Evolutionary conservation across 345 rosid species (phyloP), one percentile per base, ranked within the genome.

Genomic region (Acer campestre): DNA sequence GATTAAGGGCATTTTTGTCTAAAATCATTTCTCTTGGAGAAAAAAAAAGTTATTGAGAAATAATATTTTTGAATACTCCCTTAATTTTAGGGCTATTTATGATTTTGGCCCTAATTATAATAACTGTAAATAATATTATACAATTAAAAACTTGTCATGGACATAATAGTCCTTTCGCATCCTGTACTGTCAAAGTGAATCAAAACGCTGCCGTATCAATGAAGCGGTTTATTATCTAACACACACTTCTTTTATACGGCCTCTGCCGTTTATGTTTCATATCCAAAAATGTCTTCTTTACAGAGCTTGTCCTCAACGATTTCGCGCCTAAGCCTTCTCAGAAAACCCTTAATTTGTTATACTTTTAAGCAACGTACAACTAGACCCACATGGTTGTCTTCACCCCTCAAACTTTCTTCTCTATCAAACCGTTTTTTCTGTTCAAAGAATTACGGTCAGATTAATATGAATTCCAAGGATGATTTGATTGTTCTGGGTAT

Each of bases 401-500:
- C 49, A 27, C 74, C 63, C 61, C 71, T 51, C 66, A 20, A 14
- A 76, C 73, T 77, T 67, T 79, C 84, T 81, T 73, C 84, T 63
- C 65, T 55, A 7, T 46, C 68, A 12, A 18, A 75, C 51, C 75
- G 62, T 73, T 74, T 74, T 42, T 85, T 72, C 44, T 61, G 77
- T 83, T 80, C 79, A 2, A 72, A 42, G 6, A 40, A 6, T 59
- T 18, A 66, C 73, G 22, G 17, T 69, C 74, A 13, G 53, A 51
- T 11, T 64, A 74, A 67, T 29, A 0, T 71, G 42, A 53, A 61
- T 67, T 40, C 56, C 4, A 85, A 70, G 55, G 90, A 84, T 51
- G 90, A 87, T 80, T 86, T 95, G 86, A 85, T 93, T 46, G 91
- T 95, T 78, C 89, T 95, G 22, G 99, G 99, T 48, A 92, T 95